Percentiles rank a stretch among this genome's conserved stretches.
Conservation (phyloP, 768 basidiomycete genomes). For the Hygrocybe coccinea region DNA sequence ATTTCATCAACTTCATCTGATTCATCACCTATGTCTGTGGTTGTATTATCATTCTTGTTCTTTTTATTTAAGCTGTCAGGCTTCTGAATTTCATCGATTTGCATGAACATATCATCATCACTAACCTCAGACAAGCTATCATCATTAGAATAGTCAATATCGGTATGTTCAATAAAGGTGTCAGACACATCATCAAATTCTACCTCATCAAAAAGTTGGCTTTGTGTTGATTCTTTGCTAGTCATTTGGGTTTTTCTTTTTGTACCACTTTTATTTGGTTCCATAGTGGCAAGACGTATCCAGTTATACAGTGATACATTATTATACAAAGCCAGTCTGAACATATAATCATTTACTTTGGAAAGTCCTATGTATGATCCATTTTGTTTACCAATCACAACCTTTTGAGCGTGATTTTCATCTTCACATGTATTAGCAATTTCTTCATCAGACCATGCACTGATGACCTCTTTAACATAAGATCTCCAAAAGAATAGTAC, state of each 20-base stretch:
- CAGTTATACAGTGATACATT: slow-evolving; percentile 27
- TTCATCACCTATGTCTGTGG: no score
- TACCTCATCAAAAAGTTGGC: background rate
- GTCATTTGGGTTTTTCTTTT: background rate
- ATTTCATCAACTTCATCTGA: no score
- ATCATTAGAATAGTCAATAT: no score
- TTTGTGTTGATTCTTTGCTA: background rate
- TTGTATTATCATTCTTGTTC: no score
- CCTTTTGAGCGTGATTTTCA: background rate
- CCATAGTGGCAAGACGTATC: slow-evolving; percentile 13
- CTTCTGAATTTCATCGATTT: no score
- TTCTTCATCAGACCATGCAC: background rate
- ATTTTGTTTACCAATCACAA: slow-evolving; percentile 7
- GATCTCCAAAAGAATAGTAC: slow-evolving; percentile 11
- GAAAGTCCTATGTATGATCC: slow-evolving; percentile 16
- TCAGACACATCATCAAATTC: no score
- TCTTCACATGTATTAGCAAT: background rate
- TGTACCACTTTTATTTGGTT: background rate
- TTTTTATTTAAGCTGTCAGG: no score
- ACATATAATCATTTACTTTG: slow-evolving; percentile 26
- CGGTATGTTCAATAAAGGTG: no score
- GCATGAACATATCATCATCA: background rate
- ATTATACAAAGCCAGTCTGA: slow-evolving; percentile 17
- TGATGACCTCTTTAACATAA: slow-evolving; percentile 17
- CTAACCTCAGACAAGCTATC: no score